Base-by-base conservation (phyloP, 148 eudicot genomes). In the Rheum nobile region DNA sequence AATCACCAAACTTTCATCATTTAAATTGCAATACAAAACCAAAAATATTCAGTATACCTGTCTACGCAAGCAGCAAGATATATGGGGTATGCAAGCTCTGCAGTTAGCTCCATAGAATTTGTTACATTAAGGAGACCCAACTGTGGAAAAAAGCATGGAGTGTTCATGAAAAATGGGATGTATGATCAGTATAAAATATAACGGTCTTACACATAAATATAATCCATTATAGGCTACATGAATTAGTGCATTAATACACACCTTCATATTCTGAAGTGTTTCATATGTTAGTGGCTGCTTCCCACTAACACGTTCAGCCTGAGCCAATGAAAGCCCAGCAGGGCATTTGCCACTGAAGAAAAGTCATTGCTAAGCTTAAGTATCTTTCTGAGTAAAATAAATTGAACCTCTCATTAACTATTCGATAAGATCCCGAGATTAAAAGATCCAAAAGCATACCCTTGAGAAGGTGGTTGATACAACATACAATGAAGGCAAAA, bases 51-150 rank as follows among this genome's bases (percentile, higher is more conserved):
- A 65, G 32, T 31, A 67, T 89, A 94, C 97, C 91, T 78, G 85
- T 94, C 98, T 22, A 81, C 83, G 75, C 87, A 85, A 68, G 98
- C 97, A 76, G 86, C 88, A 61, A 91, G 74, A 81, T 85, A 94
- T 79, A 94, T 82, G 38, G 96, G 86, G 82, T 91, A 91, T 14
- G 76, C 89, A 78, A 81, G 79, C 82, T 89, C 97, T 32, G 96
- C 77, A 43, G 83, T 79, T 76, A 89, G 93, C 69, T 88, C 88
- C 90, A 91, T 83, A 39, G 86, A 87, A 70, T 89, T 88, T 70
- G 88, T 65, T 57, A 94, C 85, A 81, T 88, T 94, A 80, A 94
- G 78, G 76, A 94, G 82, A 74, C 98, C 98, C 77, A 87, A 81
- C 98, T 91, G 83, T 44, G 77, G 52, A 46, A 7, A 48, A 35